phyloP scores from a whole-genome alignment of 129 eudicot genomes.

The Saposhnikovia divaricata region DNA sequence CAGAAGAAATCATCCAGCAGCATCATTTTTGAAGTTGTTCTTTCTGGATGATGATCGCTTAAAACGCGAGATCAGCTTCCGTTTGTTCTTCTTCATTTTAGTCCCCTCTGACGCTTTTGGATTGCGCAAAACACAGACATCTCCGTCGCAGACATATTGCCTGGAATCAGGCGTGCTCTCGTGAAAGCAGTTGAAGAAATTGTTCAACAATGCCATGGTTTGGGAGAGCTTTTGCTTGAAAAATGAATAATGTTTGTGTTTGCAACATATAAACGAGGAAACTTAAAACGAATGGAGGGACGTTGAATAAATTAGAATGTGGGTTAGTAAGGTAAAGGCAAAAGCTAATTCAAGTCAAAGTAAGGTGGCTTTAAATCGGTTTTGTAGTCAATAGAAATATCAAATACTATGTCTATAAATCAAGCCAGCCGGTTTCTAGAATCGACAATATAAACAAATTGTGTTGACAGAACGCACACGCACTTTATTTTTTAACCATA shows the following conservation, averaged over 20 bases:
- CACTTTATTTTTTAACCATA: not conserved
- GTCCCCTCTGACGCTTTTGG: not conserved
- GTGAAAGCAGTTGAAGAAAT: slow-evolving; percentile 25
- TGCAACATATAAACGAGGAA: not conserved
- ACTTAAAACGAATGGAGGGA: not conserved
- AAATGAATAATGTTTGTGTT: not conserved
- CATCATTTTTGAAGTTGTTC: not conserved
- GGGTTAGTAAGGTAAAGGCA: not conserved
- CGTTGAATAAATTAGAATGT: not conserved
- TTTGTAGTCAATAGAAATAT: not conserved
- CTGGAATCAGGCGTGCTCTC: slow-evolving; percentile 16
- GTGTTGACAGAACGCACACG: not conserved
- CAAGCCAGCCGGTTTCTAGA: not conserved
- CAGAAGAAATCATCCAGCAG: no score
- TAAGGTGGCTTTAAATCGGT: not conserved
- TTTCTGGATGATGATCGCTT: not conserved
- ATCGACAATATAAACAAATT: not conserved
- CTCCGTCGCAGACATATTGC: slow-evolving; percentile 26
- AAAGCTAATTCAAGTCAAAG: slow-evolving; percentile 10
- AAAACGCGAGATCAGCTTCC: not conserved
- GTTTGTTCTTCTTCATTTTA: slow-evolving; percentile 5
- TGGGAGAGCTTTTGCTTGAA: no score
- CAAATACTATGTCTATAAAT: not conserved
- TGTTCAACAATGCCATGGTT: slow-evolving; percentile 17
- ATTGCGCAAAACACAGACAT: slow-evolving; percentile 19